These are phyloP conservation scores for Candida bentonensis DNA, from an alignment of 805 yeast genomes.

Conservation along the genomic window DNA sequence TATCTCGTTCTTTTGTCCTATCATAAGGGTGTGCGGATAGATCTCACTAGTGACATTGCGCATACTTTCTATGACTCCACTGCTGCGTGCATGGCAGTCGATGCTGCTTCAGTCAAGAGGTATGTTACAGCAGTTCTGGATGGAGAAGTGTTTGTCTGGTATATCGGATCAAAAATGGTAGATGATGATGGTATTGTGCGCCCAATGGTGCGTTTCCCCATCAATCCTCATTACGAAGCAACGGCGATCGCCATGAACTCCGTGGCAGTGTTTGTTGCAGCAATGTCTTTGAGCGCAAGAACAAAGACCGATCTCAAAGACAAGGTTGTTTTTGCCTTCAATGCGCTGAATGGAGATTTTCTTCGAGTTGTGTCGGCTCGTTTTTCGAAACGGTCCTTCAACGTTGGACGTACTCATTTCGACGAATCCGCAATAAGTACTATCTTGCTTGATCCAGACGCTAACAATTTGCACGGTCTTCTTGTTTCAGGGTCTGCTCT, in stretches of 20 bases:
- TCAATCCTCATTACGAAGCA: neutral
- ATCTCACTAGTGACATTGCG: neutral
- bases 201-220: neutral
- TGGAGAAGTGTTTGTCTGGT: neutral
- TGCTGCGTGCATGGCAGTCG: neutral
- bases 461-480: slow-evolving; percentile 15
- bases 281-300: slow-evolving; percentile 1
- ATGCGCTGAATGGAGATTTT: slow-evolving; percentile 12
- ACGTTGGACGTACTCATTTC: neutral
- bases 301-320: neutral
- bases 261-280: slow-evolving; percentile 10
- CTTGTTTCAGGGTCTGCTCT: slow-evolving; percentile 12
- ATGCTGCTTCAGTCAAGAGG: neutral
- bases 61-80: neutral
- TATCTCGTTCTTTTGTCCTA: neutral
- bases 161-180: neutral
- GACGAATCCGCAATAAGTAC: slow-evolving; percentile 8
- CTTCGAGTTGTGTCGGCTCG: slow-evolving; percentile 13
- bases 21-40: neutral
- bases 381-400: slow-evolving; percentile 11
- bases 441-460: slow-evolving; percentile 12
- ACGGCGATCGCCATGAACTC: slow-evolving; percentile 14
- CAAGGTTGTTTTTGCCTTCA: slow-evolving; percentile 12
- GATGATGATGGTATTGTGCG: neutral
- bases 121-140: neutral